Percentiles rank a stretch among this genome's conserved stretches.
phyloP scores from a whole-genome alignment of 441 rosid species.

The Macaranga tanarius region DNA sequence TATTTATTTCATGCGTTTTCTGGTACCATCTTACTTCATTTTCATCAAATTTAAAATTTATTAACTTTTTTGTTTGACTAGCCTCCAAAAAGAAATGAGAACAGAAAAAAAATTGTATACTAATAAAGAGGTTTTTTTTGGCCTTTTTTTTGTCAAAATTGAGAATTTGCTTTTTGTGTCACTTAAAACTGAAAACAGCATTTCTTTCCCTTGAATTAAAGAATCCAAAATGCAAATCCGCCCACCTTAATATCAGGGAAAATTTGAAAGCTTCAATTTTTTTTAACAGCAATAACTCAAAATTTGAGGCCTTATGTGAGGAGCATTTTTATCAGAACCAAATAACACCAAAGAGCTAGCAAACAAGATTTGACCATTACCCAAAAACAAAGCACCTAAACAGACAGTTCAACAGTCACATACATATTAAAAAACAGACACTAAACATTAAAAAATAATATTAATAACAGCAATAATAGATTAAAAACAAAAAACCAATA shows the following conservation, averaged over 20 bases:
- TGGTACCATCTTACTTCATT: neutral
- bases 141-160: neutral
- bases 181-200: no score
- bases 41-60: neutral
- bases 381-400: constrained; percentile 8
- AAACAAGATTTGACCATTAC: constrained; percentile 16
- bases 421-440: neutral
- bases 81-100: neutral
- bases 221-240: neutral
- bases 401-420: constrained; percentile 4
- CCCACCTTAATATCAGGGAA: neutral
- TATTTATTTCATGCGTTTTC: neutral
- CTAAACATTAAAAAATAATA: neutral
- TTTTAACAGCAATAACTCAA: neutral
- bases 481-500: constrained; percentile 6
- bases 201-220: no score
- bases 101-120: neutral
- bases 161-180: neutral
- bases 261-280: neutral
- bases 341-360: neutral
- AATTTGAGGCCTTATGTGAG: neutral
- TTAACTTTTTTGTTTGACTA: neutral
- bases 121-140: neutral
- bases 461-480: neutral
- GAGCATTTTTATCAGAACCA: neutral